phyloP scores from a whole-genome alignment of 768 basidiomycete genomes.

The Basidioascus undulatus region DNA sequence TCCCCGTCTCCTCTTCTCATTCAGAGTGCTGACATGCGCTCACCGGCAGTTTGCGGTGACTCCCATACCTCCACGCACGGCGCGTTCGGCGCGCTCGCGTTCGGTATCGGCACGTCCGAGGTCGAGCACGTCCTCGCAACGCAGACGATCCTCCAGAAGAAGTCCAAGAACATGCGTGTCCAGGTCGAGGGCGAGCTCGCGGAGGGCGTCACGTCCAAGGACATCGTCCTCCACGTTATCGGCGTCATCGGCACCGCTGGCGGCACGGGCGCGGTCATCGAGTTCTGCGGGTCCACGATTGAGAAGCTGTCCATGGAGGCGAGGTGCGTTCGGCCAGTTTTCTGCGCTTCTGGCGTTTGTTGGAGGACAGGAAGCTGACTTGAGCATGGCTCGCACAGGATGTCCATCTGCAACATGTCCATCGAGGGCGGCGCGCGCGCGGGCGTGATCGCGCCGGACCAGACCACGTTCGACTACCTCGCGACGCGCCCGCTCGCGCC shows the following conservation, averaged over 20 bases:
- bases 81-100: conserved; percentile 76
- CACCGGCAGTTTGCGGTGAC: conserved; percentile 80
- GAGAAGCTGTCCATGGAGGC: conserved; percentile 44
- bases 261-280: conserved; percentile 73
- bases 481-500: conserved; percentile 57
- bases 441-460: conserved; percentile 79
- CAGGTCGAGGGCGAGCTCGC: conserved; percentile 57
- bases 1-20: not conserved
- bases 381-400: not conserved
- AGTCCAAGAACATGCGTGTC: conserved; percentile 80
- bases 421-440: conserved; percentile 83
- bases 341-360: not conserved
- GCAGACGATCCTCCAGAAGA: conserved; percentile 64
- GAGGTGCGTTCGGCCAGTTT: conserved; percentile 32
- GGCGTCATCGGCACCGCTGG: conserved; percentile 82
- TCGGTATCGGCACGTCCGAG: conserved; percentile 81
- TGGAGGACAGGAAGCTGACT: not conserved
- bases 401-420: conserved; percentile 63
- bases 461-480: conserved; percentile 64
- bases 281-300: conserved; percentile 44
- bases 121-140: conserved; percentile 87
- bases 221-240: conserved; percentile 74
- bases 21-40: not conserved
- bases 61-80: conserved; percentile 87
- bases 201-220: conserved; percentile 69